A percentile compares a stretch with the other conserved stretches of the same genome.
Conservation (phyloP, 495 filamentous ascomycete genomes). For the Neurospora sp. region DNA sequence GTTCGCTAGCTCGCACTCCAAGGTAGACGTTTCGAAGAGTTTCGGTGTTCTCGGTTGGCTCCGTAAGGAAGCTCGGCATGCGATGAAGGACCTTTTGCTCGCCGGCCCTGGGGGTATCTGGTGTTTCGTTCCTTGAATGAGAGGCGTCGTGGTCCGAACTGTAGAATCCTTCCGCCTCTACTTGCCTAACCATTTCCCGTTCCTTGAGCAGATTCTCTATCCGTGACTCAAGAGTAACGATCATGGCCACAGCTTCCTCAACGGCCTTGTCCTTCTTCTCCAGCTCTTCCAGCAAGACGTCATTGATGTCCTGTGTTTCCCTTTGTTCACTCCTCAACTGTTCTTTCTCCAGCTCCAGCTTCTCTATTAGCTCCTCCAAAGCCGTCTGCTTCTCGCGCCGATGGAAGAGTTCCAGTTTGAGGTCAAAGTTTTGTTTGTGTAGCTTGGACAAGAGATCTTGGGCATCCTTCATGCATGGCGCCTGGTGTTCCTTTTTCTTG, state of each 20-base stretch:
- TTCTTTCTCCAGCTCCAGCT: conserved; percentile 42
- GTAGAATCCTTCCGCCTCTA: conserved; percentile 25
- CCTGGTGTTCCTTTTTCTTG: conserved; percentile 29
- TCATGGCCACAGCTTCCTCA: conserved; percentile 72
- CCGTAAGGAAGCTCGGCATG: conserved; percentile 59
- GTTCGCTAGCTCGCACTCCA: conserved; percentile 33
- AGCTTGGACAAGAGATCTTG: conserved; percentile 47
- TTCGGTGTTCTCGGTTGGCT: conserved; percentile 50
- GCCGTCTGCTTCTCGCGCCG: conserved; percentile 45
- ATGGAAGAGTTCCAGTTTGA: conserved; percentile 79
- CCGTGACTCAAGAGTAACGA: conserved; percentile 62
- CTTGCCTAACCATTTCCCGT: conserved; percentile 29
- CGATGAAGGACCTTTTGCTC: conserved; percentile 29
- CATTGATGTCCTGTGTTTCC: conserved; percentile 50
- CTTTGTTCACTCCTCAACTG: conserved; percentile 28
- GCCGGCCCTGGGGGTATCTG: conserved; percentile 4
- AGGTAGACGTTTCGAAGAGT: conserved; percentile 56
- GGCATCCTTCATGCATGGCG: conserved; percentile 32
- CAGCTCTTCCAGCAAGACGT: conserved; percentile 57
- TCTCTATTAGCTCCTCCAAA: conserved; percentile 53
- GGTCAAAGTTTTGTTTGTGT: conserved; percentile 81
- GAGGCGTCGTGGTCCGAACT: conserved; percentile 3
- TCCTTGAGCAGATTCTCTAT: conserved; percentile 44
- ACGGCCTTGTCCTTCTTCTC: conserved; percentile 69
- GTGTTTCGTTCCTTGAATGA: conserved; percentile 2